Base-by-base conservation (phyloP, 805 yeast species). In the Starmerella ratchasimensis region DNA sequence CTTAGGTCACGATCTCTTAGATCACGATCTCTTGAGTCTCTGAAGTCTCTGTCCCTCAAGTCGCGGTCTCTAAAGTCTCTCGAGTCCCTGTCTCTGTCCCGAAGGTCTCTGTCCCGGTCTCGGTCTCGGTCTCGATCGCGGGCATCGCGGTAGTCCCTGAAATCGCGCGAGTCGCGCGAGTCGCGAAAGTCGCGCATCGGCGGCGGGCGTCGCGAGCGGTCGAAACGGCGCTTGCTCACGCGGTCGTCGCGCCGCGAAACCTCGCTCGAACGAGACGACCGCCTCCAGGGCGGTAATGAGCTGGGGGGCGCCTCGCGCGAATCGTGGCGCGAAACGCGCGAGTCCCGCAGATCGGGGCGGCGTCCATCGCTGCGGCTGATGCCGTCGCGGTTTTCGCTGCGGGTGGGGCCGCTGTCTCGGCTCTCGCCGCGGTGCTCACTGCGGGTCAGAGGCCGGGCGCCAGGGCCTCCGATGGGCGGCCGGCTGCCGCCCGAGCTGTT, bases 191-290 rank as follows among this genome's bases (percentile, higher is more conserved):
- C 35, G 8, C 14, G 24, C 9, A 28, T 32, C 34, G 24, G 14
- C 19, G 6, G 16, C 23, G 16, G 33, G 10, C 15, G 10, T 18
- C 42, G 32, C 14, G 38, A 13, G 16, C 36, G 24, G 27, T 21
- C 27, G 34, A 31, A 31, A 11, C 43, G 37, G 29, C 27, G 16
- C 21, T 37, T 33, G 11, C 17, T 27, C 6, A 34, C 39, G 10
- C 48, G 25, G 30, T 45, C 48, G 33, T 45, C 48, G 6, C 48
- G 32, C 14, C 48, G 31, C 26, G 25, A 25, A 3, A 33, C 31
- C 15, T 37, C 32, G 11, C 31, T 39, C 6, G 26, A n/a, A 11
- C 42, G 38, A 19, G 38, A 25, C 5, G 44, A 36, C 21, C 40
- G 36, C 13, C 36, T 14, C 37, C 45, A 34, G 10, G 30, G 34